Percentiles rank a stretch among this genome's conserved stretches.
These are phyloP conservation scores for Abortiporus biennis DNA, from an alignment of 1,284 basidiomycete species.

Conservation along the genomic window DNA sequence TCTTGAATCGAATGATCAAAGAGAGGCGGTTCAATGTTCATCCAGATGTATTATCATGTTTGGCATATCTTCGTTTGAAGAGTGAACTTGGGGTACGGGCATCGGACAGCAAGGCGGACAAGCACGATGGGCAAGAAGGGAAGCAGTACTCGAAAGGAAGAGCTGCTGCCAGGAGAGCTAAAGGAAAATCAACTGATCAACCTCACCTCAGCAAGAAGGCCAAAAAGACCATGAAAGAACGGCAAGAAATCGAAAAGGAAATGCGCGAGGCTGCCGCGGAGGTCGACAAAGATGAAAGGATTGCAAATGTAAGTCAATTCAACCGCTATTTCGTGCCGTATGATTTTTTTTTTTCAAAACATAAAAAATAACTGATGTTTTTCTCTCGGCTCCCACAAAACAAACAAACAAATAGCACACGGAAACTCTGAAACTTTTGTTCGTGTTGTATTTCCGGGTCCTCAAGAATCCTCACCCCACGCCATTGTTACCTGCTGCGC, in stretches of 20 bases:
- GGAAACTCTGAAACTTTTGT: slow-evolving; percentile 96
- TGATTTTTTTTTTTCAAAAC: slow-evolving; percentile 5
- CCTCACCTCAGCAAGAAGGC: slow-evolving; percentile 88
- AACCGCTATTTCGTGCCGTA: slow-evolving; percentile 7
- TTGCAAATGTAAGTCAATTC: slow-evolving; percentile 58
- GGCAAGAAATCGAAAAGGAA: slow-evolving; percentile 82
- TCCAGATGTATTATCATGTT: slow-evolving; percentile 81
- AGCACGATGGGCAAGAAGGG: slow-evolving; percentile 32
- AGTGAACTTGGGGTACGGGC: slow-evolving; percentile 82
- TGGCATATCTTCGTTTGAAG: slow-evolving; percentile 84
- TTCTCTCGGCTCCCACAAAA: background rate
- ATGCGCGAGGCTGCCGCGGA: slow-evolving; percentile 93
- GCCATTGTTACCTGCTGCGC: slow-evolving; percentile 80
- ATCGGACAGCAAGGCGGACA: slow-evolving; percentile 61
- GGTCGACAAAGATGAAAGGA: slow-evolving; percentile 89
- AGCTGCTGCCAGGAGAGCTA: slow-evolving; percentile 41
- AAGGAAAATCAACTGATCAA: slow-evolving; percentile 55
- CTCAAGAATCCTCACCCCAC: slow-evolving; percentile 85
- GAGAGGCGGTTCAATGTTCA: slow-evolving; percentile 89
- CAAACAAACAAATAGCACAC: slow-evolving; percentile 64
- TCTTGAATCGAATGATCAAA: slow-evolving; percentile 95
- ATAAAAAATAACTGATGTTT: background rate
- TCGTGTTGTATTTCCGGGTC: slow-evolving; percentile 96
- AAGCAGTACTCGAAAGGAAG: slow-evolving; percentile 41
- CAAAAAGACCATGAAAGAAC: slow-evolving; percentile 75